Evolutionary conservation across 495 filamentous ascomycete species (phyloP), one percentile per base, ranked within the genome.

Genomic region (Penicillium mononematosum): DNA sequence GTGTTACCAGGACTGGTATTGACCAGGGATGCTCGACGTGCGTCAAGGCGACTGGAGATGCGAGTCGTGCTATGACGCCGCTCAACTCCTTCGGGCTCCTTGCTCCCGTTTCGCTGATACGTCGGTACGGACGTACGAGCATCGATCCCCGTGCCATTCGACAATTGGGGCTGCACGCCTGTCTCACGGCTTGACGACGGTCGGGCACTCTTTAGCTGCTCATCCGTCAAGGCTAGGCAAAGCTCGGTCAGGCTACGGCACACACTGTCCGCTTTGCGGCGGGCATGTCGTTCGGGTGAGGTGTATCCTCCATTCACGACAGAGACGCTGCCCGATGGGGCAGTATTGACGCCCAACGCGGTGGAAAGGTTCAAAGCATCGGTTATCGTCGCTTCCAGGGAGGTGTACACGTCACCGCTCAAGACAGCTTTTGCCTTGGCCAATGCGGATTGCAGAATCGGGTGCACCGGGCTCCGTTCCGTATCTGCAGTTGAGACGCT

Each of bases 211-310:
- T 61, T 65, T 19, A 71, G 58, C 25, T 75, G 69, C 50, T 74
- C 72, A 39, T 77, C 76, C n/a, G 88, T 88, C 43, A 98, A 75
- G 16, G 91, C 90, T 39, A 98, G 81, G 66, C 90, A 96, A 22
- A 98, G 78, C 65, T 98, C 94, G 2, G 94, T 98, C 55, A 98
- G 73, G 61, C 88, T 92, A 46, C 94, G 84, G 72, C 95, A 98
- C 70, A 98, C 82, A 64, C 87, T 92, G 67, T 98, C 94, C 29
- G 89, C 90, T 68, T 96, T 98, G 54, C 93, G 83, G 39, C 90
- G 84, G 29, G 96, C 80, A 61, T 92, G 88, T 47, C 93, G 81
- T 63, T 98, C 91, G 10, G 87, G 81, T n/a, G 86, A 73, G 42
- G 58, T 58, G 43, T 65, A 75, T 6, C 75, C 66, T 45, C 66